These are phyloP conservation scores for Alectoria sarmentosa DNA, from an alignment of 495 filamentous ascomycete genomes.

Conservation along the genomic window DNA sequence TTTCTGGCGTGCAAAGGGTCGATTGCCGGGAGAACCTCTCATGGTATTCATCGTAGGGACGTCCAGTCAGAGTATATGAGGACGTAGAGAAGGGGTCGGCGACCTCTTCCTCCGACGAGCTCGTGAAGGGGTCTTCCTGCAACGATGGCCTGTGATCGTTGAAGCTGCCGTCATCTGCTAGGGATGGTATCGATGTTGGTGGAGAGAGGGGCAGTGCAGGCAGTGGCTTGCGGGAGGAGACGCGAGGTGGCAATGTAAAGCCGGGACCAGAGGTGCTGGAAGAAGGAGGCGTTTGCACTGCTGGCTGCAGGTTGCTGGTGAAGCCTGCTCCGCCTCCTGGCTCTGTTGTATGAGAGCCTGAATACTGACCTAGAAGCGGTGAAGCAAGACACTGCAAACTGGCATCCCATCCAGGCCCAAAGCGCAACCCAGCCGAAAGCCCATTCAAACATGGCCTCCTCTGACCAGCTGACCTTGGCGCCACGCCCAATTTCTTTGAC, in stretches of 20 bases:
- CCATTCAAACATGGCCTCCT: conserved; percentile 6
- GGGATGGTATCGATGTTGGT: neutral
- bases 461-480: neutral
- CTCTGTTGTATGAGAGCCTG: neutral
- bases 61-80: neutral
- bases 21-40: neutral
- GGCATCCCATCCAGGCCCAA: conserved; percentile 10
- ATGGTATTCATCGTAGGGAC: neutral
- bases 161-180: neutral
- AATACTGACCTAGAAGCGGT: neutral
- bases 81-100: neutral
- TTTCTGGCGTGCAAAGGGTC: neutral
- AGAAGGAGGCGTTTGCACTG: neutral
- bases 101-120: neutral
- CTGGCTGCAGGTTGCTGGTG: neutral
- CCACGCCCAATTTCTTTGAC: neutral
- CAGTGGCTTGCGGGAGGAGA: conserved; percentile 6
- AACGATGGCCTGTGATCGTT: neutral
- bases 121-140: neutral
- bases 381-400: conserved; percentile 1
- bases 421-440: conserved; percentile 4
- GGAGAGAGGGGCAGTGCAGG: neutral
- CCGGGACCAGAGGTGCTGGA: neutral
- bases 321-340: neutral
- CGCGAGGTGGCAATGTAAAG: neutral